phyloP scores from a whole-genome alignment of 2,329 filamentous ascomycete genomes.

The Cladophialophora exuberans region DNA sequence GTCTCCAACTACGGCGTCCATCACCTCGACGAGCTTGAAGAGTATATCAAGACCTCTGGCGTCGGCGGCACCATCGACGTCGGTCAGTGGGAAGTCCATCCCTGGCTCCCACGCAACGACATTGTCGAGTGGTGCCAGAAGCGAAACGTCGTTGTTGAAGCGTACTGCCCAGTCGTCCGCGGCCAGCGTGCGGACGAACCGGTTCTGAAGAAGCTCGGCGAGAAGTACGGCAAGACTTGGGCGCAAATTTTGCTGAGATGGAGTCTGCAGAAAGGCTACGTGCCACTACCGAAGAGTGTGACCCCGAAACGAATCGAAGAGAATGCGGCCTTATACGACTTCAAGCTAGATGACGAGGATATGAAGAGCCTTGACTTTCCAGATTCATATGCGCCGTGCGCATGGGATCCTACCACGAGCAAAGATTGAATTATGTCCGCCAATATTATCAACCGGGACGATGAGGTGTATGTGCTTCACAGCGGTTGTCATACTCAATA shows the following conservation, averaged over 20 bases:
- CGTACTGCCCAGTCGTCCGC: conserved; percentile 53
- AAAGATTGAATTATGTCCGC: conserved; percentile 26
- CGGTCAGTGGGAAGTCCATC: conserved; percentile 88
- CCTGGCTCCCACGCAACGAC: conserved; percentile 80
- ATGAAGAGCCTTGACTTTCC: conserved; percentile 59
- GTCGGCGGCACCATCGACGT: conserved; percentile 75
- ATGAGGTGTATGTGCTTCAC: no score
- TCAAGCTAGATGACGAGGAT: conserved; percentile 61
- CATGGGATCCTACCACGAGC: conserved; percentile 58
- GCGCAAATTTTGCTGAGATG: conserved; percentile 64
- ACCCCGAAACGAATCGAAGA: conserved; percentile 63
- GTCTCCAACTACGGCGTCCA: conserved; percentile 61
- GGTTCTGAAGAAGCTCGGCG: conserved; percentile 52
- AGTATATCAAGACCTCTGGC: conserved; percentile 61
- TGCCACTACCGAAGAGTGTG: conserved; percentile 66
- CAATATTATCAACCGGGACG: background rate
- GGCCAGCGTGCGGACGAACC: conserved; percentile 56
- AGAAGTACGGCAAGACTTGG: conserved; percentile 62
- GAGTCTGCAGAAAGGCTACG: conserved; percentile 65
- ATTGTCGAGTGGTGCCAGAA: conserved; percentile 76
- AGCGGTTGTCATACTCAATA: no score
- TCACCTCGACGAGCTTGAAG: conserved; percentile 58
- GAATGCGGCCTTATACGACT: conserved; percentile 64
- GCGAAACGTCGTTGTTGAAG: conserved; percentile 64
- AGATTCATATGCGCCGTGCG: conserved; percentile 59